Percentiles rank a stretch among this genome's conserved stretches.
phyloP scores from a whole-genome alignment of 2,329 filamentous ascomycete species.

The Salinomyces thailandicus region DNA sequence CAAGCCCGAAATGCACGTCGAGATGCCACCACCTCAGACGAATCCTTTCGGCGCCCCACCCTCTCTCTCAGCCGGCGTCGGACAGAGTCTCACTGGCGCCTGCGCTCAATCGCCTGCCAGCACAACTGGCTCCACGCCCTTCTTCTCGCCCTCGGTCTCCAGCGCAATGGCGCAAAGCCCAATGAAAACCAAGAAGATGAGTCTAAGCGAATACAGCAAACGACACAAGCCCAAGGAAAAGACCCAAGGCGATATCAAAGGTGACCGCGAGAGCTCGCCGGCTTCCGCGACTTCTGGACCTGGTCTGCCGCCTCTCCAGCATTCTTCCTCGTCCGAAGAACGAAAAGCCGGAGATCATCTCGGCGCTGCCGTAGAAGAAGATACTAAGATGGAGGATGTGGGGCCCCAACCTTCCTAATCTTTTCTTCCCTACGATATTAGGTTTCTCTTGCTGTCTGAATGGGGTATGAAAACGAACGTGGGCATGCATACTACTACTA shows the following conservation, averaged over 20 bases:
- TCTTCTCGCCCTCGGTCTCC: conserved; percentile 29
- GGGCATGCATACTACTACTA: conserved; percentile 7
- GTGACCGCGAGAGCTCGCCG: conserved; percentile 23
- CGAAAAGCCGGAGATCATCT: neutral
- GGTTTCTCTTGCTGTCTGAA: conserved; percentile 3
- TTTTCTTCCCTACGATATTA: no score
- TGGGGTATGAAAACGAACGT: neutral
- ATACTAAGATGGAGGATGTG: conserved; percentile 5
- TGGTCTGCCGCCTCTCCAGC: conserved; percentile 14
- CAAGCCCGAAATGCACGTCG: conserved; percentile 20
- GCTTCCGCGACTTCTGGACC: conserved; percentile 19
- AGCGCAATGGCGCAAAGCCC: conserved; percentile 33
- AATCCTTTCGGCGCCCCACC: conserved; percentile 17
- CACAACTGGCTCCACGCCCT: conserved; percentile 10
- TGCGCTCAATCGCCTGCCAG: conserved; percentile 19
- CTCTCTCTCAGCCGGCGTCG: conserved; percentile 11
- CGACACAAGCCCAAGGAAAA: conserved; percentile 28
- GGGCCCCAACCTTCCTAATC: neutral
- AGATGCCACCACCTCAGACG: conserved; percentile 24
- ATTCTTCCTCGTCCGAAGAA: conserved; percentile 14
- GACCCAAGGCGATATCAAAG: conserved; percentile 7
- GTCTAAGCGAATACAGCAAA: conserved; percentile 41
- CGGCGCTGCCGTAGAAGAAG: conserved; percentile 2
- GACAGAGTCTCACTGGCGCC: conserved; percentile 6
- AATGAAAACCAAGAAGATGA: conserved; percentile 38